Evolutionary conservation across 805 yeast species (phyloP).

Genomic region (Metschnikowia borealis): DNA sequence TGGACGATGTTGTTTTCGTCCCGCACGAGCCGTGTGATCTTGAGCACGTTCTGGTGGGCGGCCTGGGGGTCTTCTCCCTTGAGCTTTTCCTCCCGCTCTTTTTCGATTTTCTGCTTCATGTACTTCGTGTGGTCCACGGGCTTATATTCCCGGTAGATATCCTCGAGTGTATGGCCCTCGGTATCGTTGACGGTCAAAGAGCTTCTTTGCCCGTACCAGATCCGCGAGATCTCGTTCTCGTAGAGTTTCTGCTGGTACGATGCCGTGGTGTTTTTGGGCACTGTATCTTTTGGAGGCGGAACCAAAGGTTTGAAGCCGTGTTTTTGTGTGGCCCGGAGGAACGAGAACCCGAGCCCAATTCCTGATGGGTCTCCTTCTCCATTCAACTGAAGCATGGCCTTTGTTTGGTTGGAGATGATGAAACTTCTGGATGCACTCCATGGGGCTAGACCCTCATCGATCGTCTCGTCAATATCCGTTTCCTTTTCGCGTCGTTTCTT

Average conservation of each 20-base stretch:
- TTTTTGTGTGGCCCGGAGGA: slow-evolving; percentile 88
- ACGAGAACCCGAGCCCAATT: slow-evolving; percentile 82
- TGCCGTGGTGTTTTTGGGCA: slow-evolving; percentile 39
- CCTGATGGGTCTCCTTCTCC: slow-evolving; percentile 96
- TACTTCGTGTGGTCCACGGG: slow-evolving; percentile 32
- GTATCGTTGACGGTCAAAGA: slow-evolving; percentile 42
- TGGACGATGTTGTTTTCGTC: slow-evolving; percentile 86
- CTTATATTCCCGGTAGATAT: slow-evolving; percentile 35
- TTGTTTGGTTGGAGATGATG: slow-evolving; percentile 90
- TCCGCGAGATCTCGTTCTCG: slow-evolving; percentile 81
- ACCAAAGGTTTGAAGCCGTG: slow-evolving; percentile 67
- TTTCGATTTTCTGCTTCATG: slow-evolving; percentile 31
- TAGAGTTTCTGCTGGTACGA: slow-evolving; percentile 79
- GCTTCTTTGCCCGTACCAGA: slow-evolving; percentile 83
- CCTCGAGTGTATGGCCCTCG: slow-evolving; percentile 36
- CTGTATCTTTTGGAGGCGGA: slow-evolving; percentile 32
- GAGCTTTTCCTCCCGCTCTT: slow-evolving; percentile 32
- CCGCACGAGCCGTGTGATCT: slow-evolving; percentile 71
- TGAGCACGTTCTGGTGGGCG: slow-evolving; percentile 25
- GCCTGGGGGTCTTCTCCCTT: slow-evolving; percentile 23
- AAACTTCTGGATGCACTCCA: slow-evolving; percentile 95
- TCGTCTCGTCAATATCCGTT: slow-evolving; percentile 45
- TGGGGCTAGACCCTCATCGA: slow-evolving; percentile 84
- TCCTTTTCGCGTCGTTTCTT: slow-evolving; percentile 26
- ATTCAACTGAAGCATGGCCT: slow-evolving; percentile 91